Evolutionary conservation across 768 basidiomycete genomes (phyloP), one percentile per base, ranked within the genome.

Genomic region (Podaxis carcinomalis): DNA sequence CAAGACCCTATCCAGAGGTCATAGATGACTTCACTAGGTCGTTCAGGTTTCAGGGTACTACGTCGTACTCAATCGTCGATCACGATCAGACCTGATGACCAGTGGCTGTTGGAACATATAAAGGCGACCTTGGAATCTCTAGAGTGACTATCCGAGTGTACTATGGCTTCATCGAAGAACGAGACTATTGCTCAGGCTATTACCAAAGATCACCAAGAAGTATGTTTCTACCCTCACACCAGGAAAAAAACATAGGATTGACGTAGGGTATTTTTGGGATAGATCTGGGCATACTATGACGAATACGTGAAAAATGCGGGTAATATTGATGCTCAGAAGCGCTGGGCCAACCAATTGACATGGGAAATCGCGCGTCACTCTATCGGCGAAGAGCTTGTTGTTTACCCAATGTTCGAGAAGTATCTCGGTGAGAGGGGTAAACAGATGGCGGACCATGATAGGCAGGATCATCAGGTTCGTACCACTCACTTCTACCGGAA

Each of bases 331-430:
- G 77, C 77, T 0, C 81, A 84, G 67, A 72, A 68, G 2, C 78
- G 83, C 6, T 86, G 84, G 84, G 74, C 81, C 0, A 75, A 75
- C 49, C 84, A 85, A 67, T 72, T 87, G 4, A 76, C 72, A 11
- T 87, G 84, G 85, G 84, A 85, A 70, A 74, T 87, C 42, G 85
- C 84, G 1, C 77, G 83, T 0, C 85, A 87, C 61, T 81, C 85
- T 3, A 79, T 82, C 5, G 83, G 80, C 13, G 86, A 87, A 68
- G 86, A 88, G 68, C 78, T 87, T 40, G 75, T 88, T 39, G 80
- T 86, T 0, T 87, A 87, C 65, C 86, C 85, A 13, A 75, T 85
- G 50, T 80, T 86, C 76, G 84, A 86, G 66, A 74, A 78, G 61
- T 74, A 81, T 57, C 78, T 87, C 58, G 85, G 85, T 4, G 71